These are phyloP conservation scores for Euryodendron excelsum DNA, from an alignment of 148 eudicot genomes.

Conservation along the genomic window DNA sequence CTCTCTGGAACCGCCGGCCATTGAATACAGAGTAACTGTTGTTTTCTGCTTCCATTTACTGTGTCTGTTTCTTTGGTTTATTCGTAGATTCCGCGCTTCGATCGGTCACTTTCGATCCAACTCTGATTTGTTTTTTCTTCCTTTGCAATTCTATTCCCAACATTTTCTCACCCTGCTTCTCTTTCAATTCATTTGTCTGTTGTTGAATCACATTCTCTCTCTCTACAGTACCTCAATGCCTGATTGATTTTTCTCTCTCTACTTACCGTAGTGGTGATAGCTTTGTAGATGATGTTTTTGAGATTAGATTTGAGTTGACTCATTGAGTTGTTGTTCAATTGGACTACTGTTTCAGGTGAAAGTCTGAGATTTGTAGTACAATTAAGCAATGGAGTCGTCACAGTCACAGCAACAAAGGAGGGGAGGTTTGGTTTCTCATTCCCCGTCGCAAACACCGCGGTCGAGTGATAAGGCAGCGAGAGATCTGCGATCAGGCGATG, in stretches of 20 bases:
- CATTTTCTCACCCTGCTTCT: neutral
- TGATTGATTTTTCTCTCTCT: slow-evolving; percentile 10
- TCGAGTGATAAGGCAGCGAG: slow-evolving; percentile 71
- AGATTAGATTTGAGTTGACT: slow-evolving; percentile 14
- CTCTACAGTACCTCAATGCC: neutral
- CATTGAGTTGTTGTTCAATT: slow-evolving; percentile 2
- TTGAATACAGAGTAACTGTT: neutral
- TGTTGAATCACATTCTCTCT: neutral
- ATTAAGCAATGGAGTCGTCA: slow-evolving; percentile 28
- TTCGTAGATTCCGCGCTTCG: slow-evolving; percentile 8
- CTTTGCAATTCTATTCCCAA: neutral
- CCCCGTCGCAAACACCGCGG: slow-evolving; percentile 80
- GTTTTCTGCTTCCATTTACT: neutral
- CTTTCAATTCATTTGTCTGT: neutral
- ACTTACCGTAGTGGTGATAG: neutral
- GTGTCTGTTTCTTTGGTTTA: neutral
- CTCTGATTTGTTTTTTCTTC: slow-evolving; percentile 1
- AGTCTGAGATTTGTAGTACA: slow-evolving; percentile 17
- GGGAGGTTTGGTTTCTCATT: slow-evolving; percentile 50
- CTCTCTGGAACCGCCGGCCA: slow-evolving; percentile 14
- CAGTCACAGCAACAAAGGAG: slow-evolving; percentile 40
- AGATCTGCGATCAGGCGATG: slow-evolving; percentile 74
- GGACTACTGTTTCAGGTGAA: neutral
- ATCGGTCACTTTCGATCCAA: slow-evolving; percentile 19
- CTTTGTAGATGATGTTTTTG: neutral